A percentile compares a stretch with the other conserved stretches of the same genome.
Conservation (phyloP, 1,284 basidiomycete species). For the Melampsora occidentalis region DNA sequence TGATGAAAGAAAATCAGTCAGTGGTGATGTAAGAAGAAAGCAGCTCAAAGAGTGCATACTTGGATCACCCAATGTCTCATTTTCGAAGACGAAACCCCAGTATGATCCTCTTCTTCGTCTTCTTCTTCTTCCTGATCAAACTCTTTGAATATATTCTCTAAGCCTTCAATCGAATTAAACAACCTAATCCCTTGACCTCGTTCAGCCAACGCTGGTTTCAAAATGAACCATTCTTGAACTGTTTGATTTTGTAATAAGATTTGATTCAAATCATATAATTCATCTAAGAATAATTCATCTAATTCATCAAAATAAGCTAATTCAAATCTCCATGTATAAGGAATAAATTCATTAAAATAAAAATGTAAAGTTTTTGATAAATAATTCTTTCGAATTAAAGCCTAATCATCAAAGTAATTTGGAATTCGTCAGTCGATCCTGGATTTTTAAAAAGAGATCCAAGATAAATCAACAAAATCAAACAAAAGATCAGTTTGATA, state of each 20-base stretch:
- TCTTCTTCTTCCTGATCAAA: constrained; percentile 66
- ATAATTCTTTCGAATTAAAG: constrained; percentile 58
- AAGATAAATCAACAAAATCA: no score
- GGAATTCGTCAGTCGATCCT: not conserved
- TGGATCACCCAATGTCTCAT: constrained; percentile 95
- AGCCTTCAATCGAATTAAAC: constrained; percentile 72
- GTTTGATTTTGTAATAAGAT: constrained; percentile 56
- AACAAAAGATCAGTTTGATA: no score
- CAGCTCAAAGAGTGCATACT: constrained; percentile 57
- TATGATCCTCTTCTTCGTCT: constrained; percentile 49
- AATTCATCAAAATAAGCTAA: constrained; percentile 90
- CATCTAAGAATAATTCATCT: constrained; percentile 88
- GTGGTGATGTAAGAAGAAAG: no score
- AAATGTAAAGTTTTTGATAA: constrained; percentile 68
- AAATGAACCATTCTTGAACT: constrained; percentile 73
- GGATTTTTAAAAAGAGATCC: no score
- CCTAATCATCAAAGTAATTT: constrained; percentile 7
- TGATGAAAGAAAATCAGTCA: not conserved
- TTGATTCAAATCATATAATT: constrained; percentile 79
- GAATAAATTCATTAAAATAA: constrained; percentile 62
- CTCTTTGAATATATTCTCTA: constrained; percentile 75
- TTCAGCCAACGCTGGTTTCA: constrained; percentile 97
- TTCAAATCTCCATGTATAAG: constrained; percentile 82
- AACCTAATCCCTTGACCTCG: constrained; percentile 90
- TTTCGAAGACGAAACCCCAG: constrained; percentile 61